phyloP scores from a whole-genome alignment of 2,329 filamentous ascomycete genomes.

The Exophiala alcalophila region DNA sequence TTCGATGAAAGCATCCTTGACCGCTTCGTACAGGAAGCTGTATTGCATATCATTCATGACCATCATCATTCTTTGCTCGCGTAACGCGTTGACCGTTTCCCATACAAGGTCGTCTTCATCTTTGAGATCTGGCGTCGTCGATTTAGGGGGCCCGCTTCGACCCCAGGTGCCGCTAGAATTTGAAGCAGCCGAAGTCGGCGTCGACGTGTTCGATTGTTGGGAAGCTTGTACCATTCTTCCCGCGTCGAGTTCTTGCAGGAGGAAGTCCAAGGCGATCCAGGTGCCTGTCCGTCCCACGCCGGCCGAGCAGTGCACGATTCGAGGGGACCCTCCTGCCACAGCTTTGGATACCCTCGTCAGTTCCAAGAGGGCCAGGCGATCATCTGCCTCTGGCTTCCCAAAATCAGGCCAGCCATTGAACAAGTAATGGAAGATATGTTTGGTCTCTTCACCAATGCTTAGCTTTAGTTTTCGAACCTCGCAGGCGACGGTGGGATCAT shows the following conservation, averaged over 20 bases:
- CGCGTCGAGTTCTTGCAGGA: conserved; percentile 75
- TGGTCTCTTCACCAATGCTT: conserved; percentile 51
- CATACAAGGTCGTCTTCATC: conserved; percentile 66
- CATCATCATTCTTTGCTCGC: conserved; percentile 91
- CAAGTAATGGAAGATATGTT: conserved; percentile 75
- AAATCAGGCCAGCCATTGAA: conserved; percentile 92
- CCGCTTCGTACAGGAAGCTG: conserved; percentile 81
- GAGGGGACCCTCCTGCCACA: conserved; percentile 60
- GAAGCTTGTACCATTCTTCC: conserved; percentile 58
- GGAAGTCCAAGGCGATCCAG: conserved; percentile 92
- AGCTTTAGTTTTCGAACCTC: conserved; percentile 71
- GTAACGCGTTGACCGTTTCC: conserved; percentile 72
- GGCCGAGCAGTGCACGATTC: conserved; percentile 83
- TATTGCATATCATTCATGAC: conserved; percentile 86
- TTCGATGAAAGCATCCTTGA: conserved; percentile 71
- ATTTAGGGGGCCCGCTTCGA: conserved; percentile 34
- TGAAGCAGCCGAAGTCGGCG: conserved; percentile 2
- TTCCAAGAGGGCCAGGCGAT: conserved; percentile 50
- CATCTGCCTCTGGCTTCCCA: conserved; percentile 64
- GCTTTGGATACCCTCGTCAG: conserved; percentile 49
- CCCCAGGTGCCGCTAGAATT: conserved; percentile 27
- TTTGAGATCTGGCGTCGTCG: conserved; percentile 34
- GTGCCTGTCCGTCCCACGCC: conserved; percentile 93
- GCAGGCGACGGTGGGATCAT: conserved; percentile 57
- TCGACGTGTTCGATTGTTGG: conserved; percentile 1